These are phyloP conservation scores for Mycena rebaudengoi DNA, from an alignment of 768 basidiomycete species.

Conservation along the genomic window DNA sequence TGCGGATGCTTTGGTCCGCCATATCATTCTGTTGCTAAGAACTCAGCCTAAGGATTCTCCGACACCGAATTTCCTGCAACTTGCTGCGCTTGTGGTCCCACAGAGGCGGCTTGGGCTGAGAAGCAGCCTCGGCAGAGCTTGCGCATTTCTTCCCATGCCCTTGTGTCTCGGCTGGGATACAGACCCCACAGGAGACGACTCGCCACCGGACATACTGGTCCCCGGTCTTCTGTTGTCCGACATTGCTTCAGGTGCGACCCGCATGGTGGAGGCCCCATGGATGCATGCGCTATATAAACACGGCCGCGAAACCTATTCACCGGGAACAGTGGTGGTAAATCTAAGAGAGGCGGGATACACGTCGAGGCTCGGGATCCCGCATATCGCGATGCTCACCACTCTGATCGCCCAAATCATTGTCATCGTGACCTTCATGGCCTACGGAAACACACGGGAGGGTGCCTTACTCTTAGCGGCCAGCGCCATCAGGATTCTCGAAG, in stretches of 20 bases:
- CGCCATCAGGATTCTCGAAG: neutral
- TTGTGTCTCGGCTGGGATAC: slow-evolving; percentile 4
- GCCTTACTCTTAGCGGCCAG: neutral
- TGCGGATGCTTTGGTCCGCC: neutral
- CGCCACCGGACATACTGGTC: neutral
- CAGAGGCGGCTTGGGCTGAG: neutral
- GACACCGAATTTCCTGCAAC: neutral
- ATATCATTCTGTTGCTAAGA: neutral
- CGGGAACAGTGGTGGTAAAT: neutral
- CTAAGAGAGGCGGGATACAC: neutral
- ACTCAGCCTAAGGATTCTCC: neutral
- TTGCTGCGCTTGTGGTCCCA: neutral
- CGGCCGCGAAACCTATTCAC: neutral
- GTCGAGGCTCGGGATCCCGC: neutral
- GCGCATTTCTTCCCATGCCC: slow-evolving; percentile 1
- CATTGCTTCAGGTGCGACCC: neutral
- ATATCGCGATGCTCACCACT: neutral
- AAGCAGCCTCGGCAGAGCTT: neutral
- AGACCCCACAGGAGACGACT: neutral
- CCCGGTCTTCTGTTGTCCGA: neutral
- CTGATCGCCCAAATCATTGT: neutral
- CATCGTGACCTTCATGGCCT: neutral
- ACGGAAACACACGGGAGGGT: neutral
- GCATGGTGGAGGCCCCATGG: neutral
- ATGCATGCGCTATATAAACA: neutral